phyloP scores from a whole-genome alignment of 169 alveolate species.

The Ichthyophthirius multifiliis region DNA sequence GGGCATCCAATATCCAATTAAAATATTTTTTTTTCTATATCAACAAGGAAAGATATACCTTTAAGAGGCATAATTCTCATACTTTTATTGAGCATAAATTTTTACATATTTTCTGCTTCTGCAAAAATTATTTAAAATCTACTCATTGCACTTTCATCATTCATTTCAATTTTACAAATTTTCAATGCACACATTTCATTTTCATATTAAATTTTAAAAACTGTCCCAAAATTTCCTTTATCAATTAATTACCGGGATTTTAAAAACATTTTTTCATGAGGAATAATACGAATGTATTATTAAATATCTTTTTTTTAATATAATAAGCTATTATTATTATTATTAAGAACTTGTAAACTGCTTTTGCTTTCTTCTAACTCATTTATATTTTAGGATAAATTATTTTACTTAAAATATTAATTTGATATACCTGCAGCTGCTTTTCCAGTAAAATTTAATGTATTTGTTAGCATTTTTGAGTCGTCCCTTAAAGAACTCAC shows the following conservation, averaged over 20 bases:
- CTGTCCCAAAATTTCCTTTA: not conserved
- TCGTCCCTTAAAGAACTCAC: not conserved
- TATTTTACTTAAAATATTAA: no score
- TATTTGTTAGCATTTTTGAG: no score
- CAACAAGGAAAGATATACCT: constrained; percentile 5
- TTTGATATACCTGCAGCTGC: no score
- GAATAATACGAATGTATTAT: not conserved
- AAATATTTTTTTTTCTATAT: not conserved
- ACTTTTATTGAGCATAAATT: not conserved
- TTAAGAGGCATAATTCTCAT: constrained; percentile 3
- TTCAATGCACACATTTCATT: not conserved
- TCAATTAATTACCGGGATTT: not conserved
- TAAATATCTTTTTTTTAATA: no score
- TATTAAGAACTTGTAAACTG: no score
- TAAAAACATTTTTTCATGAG: not conserved
- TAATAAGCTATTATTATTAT: no score
- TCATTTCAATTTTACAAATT: constrained; percentile 7
- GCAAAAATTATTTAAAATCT: not conserved
- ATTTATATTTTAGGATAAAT: no score
- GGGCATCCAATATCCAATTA: constrained; percentile 10
- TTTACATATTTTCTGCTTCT: constrained; percentile 6
- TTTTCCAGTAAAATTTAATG: no score
- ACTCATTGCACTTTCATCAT: not conserved
- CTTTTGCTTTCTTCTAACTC: not conserved
- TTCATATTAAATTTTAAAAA: not conserved